phyloP scores from a whole-genome alignment of 306 rosid genomes.

The Boehmeria nivea region DNA sequence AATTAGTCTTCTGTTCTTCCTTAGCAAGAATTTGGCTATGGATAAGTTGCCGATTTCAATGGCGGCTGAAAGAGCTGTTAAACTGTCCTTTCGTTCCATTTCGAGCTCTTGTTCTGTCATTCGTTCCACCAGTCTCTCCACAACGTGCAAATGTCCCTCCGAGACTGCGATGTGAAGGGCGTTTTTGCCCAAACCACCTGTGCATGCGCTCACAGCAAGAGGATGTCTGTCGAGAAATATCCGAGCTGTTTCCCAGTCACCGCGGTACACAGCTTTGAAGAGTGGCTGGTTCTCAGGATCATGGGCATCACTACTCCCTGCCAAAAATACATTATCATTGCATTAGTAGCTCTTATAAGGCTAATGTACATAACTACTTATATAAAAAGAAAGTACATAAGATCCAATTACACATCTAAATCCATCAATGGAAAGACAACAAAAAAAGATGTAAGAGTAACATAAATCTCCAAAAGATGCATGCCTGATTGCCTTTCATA shows the following conservation, averaged over 20 bases:
- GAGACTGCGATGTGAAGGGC: neutral
- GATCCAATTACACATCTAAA: too few relatives aligned
- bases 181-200: neutral
- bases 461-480: too few relatives aligned
- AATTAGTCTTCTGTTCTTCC: neutral
- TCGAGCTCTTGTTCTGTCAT: constrained; percentile 4
- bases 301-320: too few relatives aligned
- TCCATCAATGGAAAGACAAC: too few relatives aligned
- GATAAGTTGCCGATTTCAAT: neutral
- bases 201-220: neutral
- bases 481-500: too few relatives aligned
- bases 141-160: neutral
- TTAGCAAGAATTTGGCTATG: neutral
- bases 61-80: neutral
- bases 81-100: neutral
- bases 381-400: too few relatives aligned
- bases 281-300: neutral
- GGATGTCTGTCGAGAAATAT: neutral
- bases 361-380: too few relatives aligned
- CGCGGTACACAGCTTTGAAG: neutral
- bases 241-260: neutral
- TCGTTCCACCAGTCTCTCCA: neutral
- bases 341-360: too few relatives aligned
- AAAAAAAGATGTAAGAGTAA: too few relatives aligned
- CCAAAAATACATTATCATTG: too few relatives aligned